These are phyloP conservation scores for Magnolia changhungtana DNA, from an alignment of 164 flowering plant genomes.

Conservation along the genomic window DNA sequence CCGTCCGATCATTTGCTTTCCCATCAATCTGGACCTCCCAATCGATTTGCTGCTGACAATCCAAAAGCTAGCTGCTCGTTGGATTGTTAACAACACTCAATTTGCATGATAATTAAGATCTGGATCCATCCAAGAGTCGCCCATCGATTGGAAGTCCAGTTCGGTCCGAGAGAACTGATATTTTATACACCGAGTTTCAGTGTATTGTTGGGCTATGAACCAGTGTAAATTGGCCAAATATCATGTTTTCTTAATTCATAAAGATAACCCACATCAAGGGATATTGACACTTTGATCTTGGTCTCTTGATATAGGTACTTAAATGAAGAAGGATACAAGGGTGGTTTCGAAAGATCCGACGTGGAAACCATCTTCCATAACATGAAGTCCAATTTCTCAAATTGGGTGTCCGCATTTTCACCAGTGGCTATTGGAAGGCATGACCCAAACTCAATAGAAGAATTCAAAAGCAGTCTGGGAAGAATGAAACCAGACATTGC, in stretches of 20 bases:
- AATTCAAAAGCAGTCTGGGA: conserved; percentile 22
- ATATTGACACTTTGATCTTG: background rate
- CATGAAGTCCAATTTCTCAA: conserved; percentile 23
- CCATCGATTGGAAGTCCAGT: too few relatives aligned
- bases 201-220: background rate
- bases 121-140: too few relatives aligned
- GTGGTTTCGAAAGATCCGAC: conserved; percentile 30
- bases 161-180: too few relatives aligned
- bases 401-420: conserved; percentile 29
- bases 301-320: conserved; percentile 26
- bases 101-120: too few relatives aligned
- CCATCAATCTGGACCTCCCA: too few relatives aligned
- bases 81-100: too few relatives aligned
- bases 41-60: too few relatives aligned
- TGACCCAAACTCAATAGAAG: conserved; percentile 15
- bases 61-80: too few relatives aligned
- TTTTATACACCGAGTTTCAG: background rate
- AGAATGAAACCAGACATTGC: conserved; percentile 36
- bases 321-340: conserved; percentile 25
- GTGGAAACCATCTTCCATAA: conserved; percentile 14
- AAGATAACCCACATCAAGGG: background rate
- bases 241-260: background rate
- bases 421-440: conserved; percentile 25
- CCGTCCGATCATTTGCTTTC: too few relatives aligned
- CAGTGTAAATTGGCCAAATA: background rate